Percentiles rank a stretch among this genome's conserved stretches.
Conservation (phyloP, 306 rosid genomes). For the Vicia faba region DNA sequence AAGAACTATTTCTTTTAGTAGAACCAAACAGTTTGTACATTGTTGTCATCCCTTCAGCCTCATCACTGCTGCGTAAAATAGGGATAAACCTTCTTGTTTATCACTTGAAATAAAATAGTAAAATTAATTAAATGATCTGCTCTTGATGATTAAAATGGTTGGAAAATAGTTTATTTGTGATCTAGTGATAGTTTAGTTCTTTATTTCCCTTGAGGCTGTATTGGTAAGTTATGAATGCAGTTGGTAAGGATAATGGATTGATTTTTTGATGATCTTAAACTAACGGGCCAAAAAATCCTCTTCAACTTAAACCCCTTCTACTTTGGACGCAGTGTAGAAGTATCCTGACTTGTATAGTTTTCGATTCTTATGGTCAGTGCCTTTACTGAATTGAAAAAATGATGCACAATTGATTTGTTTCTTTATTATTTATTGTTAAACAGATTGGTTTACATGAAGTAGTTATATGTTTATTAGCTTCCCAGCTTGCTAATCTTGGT, state of each 20-base stretch:
- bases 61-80: background rate
- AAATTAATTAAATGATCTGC: slow-evolving; percentile 11
- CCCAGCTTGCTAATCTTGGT: slow-evolving; percentile 95
- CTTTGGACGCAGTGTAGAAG: background rate
- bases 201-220: background rate
- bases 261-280: background rate
- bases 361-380: slow-evolving; percentile 12
- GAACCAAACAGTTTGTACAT: slow-evolving; percentile 15
- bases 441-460: slow-evolving; percentile 72
- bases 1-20: background rate
- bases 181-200: slow-evolving; percentile 10
- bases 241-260: background rate
- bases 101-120: slow-evolving; percentile 11
- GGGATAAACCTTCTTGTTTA: background rate
- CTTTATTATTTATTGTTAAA: slow-evolving; percentile 27
- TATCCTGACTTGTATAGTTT: background rate
- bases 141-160: background rate
- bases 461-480: slow-evolving; percentile 77
- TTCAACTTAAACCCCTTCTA: background rate
- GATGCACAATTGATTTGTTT: slow-evolving; percentile 15
- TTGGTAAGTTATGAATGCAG: background rate
- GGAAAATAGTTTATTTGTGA: slow-evolving; percentile 14
- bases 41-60: too few relatives aligned
- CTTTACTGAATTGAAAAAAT: slow-evolving; percentile 11
- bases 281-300: too few relatives aligned